These are phyloP conservation scores for Yamadazyma sp. DNA, from an alignment of 1,139 yeast species.

Conservation along the genomic window DNA sequence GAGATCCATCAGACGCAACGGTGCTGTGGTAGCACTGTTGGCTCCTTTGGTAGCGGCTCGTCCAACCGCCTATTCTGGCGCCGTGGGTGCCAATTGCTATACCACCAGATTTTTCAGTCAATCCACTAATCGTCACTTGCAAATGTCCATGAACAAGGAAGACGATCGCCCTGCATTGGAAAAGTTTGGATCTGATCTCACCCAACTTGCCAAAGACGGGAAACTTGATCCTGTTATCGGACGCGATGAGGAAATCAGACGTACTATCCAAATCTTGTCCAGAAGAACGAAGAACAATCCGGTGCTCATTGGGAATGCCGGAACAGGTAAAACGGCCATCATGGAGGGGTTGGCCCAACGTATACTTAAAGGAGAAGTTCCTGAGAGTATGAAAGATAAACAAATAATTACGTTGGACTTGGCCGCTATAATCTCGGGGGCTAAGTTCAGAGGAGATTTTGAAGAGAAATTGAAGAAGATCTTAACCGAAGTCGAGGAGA, in stretches of 20 bases:
- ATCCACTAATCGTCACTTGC: slow-evolving; percentile 13
- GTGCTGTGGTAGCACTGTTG: background rate
- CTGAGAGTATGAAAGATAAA: slow-evolving; percentile 87
- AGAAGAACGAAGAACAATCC: slow-evolving; percentile 95
- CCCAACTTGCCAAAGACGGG: slow-evolving; percentile 84
- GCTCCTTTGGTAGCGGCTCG: background rate
- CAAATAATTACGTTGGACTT: slow-evolving; percentile 80
- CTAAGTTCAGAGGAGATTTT: slow-evolving; percentile 93
- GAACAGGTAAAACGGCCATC: slow-evolving; percentile 96
- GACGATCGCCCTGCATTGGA: slow-evolving; percentile 77
- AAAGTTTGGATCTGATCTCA: slow-evolving; percentile 83
- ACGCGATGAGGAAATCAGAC: slow-evolving; percentile 88
- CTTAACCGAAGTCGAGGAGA: slow-evolving; percentile 82
- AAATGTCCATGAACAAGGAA: slow-evolving; percentile 46
- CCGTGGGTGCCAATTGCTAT: background rate
- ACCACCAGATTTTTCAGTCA: slow-evolving; percentile 8
- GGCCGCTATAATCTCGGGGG: slow-evolving; percentile 89
- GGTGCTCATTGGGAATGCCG: slow-evolving; percentile 91
- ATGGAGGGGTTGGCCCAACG: slow-evolving; percentile 96
- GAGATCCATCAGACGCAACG: background rate
- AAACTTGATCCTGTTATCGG: slow-evolving; percentile 97
- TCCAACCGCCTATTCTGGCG: background rate
- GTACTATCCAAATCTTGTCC: slow-evolving; percentile 89
- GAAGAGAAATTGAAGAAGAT: slow-evolving; percentile 86
- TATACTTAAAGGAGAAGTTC: slow-evolving; percentile 88